phyloP scores from a whole-genome alignment of 108 stramenopile genomes.

The Mediolabrus comicus region DNA sequence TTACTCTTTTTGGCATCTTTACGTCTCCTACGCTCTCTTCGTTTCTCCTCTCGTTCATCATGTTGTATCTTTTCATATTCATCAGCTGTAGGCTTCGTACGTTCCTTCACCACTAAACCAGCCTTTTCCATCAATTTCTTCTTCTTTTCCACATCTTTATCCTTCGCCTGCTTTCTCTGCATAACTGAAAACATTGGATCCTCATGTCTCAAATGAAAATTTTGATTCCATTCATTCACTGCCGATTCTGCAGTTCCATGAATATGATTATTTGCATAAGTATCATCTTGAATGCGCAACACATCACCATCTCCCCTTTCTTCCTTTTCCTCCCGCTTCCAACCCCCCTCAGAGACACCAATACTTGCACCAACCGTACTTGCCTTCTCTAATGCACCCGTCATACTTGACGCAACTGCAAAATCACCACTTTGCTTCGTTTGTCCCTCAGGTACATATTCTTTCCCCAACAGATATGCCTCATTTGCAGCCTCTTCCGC shows the following conservation, averaged over 20 bases:
- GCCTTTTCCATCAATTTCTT: conserved; percentile 64
- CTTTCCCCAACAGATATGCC: conserved; percentile 91
- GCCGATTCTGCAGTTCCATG: not conserved
- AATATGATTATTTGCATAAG: not conserved
- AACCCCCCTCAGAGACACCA: conserved; percentile 18
- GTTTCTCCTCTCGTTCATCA: conserved; percentile 3
- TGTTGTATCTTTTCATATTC: not conserved
- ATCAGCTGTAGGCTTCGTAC: not conserved
- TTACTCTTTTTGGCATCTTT: conserved; percentile 7
- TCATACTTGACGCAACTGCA: conserved; percentile 53
- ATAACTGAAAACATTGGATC: conserved; percentile 86
- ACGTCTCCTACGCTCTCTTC: not conserved
- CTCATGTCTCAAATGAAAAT: conserved; percentile 74
- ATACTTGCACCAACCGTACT: conserved; percentile 40
- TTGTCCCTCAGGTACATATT: conserved; percentile 59
- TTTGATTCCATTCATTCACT: conserved; percentile 57
- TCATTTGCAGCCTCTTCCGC: conserved; percentile 77
- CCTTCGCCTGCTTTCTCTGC: conserved; percentile 50
- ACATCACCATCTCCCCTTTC: conserved; percentile 13
- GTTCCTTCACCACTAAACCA: conserved; percentile 30
- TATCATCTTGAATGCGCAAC: conserved; percentile 19
- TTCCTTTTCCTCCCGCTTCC: not conserved
- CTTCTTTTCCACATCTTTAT: conserved; percentile 57
- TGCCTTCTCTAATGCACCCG: conserved; percentile 58
- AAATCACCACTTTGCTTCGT: conserved; percentile 56